A percentile compares a stretch with the other conserved stretches of the same genome.
Evolutionary conservation across 495 filamentous ascomycete species (phyloP).

Genomic region (Massariosphaeria phaeospora): DNA sequence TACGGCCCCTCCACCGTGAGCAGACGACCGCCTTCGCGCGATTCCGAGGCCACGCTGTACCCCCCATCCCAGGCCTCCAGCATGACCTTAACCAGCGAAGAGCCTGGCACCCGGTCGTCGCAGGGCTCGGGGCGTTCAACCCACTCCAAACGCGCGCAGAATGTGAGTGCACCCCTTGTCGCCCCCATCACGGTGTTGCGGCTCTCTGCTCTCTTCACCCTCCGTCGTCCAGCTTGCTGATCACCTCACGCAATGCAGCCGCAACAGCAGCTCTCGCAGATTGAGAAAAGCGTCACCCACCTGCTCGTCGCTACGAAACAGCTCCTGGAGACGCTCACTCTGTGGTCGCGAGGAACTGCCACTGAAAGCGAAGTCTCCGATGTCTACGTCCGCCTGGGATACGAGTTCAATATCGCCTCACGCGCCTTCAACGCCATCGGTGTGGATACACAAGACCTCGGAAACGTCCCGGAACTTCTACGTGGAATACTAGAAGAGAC

Average conservation of each 20-base stretch:
- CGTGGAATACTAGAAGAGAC: constrained; percentile 91
- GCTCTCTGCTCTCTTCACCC: too few relatives aligned
- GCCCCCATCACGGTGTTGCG: too few relatives aligned
- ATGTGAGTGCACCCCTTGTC: constrained; percentile 20
- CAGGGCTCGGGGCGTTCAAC: constrained; percentile 31
- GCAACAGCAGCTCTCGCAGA: constrained; percentile 75
- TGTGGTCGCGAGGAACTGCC: constrained; percentile 89
- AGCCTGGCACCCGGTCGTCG: constrained; percentile 27
- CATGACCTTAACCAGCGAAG: constrained; percentile 32
- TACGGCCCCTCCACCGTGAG: constrained; percentile 9
- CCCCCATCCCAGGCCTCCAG: constrained; percentile 24
- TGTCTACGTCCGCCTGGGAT: constrained; percentile 93
- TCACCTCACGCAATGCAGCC: constrained; percentile 44
- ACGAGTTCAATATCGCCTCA: constrained; percentile 98
- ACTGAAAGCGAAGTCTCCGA: constrained; percentile 94
- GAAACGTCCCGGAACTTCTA: constrained; percentile 87
- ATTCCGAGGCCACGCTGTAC: constrained; percentile 26
- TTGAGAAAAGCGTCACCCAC: constrained; percentile 98
- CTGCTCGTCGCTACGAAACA: constrained; percentile 97
- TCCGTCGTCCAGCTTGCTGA: constrained; percentile 23
- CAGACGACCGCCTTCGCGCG: constrained; percentile 21
- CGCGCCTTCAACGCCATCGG: constrained; percentile 93
- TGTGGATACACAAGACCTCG: constrained; percentile 87
- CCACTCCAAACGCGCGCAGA: constrained; percentile 28
- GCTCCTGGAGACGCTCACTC: constrained; percentile 90